These are phyloP conservation scores for Malassezia sympodialis DNA, from an alignment of 1,284 basidiomycete species.

Conservation along the genomic window DNA sequence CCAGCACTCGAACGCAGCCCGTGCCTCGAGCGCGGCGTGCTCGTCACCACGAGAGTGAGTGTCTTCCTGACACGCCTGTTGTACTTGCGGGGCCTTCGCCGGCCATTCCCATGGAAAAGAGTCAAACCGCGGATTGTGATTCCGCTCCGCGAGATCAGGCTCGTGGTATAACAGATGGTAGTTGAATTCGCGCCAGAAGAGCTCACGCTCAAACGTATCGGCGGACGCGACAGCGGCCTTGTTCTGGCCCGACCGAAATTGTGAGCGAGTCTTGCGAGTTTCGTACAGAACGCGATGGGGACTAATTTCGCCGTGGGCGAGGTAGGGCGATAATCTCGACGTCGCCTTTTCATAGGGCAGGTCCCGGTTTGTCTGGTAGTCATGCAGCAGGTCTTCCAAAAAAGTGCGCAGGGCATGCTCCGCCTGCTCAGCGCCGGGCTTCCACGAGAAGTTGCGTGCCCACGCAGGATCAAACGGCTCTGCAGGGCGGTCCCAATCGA, in stretches of 20 bases:
- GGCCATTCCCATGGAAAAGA: not conserved
- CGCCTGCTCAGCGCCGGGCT: slow-evolving; percentile 5
- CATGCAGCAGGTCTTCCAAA: not conserved
- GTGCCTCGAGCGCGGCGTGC: not conserved
- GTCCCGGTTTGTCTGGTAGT: slow-evolving; percentile 1
- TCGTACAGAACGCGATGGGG: slow-evolving; percentile 6
- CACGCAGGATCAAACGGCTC: not conserved
- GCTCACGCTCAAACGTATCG: slow-evolving; percentile 2
- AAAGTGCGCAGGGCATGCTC: not conserved
- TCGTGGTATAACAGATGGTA: slow-evolving; percentile 13
- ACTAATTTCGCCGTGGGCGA: slow-evolving; percentile 16
- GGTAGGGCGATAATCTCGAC: slow-evolving; percentile 9
- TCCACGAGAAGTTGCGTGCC: slow-evolving; percentile 9
- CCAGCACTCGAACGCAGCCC: slow-evolving; percentile 9
- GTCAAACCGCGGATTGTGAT: slow-evolving; percentile 9
- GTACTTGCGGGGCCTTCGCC: not conserved
- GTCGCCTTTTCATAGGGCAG: slow-evolving; percentile 8
- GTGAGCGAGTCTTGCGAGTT: not conserved
- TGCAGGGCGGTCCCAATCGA: slow-evolving; percentile 4
- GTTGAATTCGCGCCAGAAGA: slow-evolving; percentile 16
- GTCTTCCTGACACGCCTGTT: not conserved
- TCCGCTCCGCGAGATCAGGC: slow-evolving; percentile 1
- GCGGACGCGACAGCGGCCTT: not conserved
- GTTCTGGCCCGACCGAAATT: not conserved
- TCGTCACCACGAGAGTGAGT: not conserved